phyloP scores from a whole-genome alignment of 2,329 filamentous ascomycete genomes.

The Sclerotinia subarctica region DNA sequence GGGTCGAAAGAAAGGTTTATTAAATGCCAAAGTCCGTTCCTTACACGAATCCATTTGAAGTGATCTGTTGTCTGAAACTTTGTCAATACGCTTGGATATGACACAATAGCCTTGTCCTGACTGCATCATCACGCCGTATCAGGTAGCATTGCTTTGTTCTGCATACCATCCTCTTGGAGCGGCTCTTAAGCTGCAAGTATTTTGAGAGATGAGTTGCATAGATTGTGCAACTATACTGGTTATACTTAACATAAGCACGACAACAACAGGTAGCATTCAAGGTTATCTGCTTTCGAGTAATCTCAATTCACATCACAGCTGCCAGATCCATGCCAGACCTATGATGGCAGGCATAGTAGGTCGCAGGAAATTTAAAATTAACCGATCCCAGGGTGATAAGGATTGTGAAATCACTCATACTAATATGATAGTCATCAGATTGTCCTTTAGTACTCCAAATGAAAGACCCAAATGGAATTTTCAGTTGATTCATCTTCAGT shows the following conservation, averaged over 20 bases:
- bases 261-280: not conserved
- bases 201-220: not conserved
- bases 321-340: not conserved
- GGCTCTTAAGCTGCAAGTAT: not conserved
- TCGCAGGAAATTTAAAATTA: not conserved
- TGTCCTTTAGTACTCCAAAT: not conserved
- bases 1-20: not conserved
- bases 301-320: not conserved
- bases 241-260: slow-evolving; percentile 1
- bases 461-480: not conserved
- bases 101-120: not conserved
- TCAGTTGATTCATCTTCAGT: not conserved
- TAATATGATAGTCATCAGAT: not conserved
- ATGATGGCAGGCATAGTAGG: not conserved
- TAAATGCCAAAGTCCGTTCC: not conserved
- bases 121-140: not conserved
- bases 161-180: not conserved
- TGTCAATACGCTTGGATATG: not conserved
- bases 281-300: not conserved
- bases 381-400: not conserved
- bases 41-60: not conserved
- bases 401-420: not conserved
- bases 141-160: not conserved
- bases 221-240: not conserved
- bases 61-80: not conserved